phyloP scores from a whole-genome alignment of 108 stramenopile genomes.

The Cyclotella choctawhatcheeana region DNA sequence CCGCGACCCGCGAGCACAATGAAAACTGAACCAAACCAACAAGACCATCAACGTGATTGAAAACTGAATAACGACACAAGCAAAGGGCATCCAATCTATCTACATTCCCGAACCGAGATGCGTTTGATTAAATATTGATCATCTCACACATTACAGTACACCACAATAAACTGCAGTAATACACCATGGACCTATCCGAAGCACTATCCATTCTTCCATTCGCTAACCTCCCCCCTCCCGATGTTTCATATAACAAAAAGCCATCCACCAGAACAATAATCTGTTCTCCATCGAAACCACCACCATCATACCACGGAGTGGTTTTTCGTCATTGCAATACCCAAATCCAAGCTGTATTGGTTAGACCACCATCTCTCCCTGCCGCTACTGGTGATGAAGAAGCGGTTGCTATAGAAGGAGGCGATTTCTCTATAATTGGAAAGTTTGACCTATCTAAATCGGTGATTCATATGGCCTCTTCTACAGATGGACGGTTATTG shows the following conservation, averaged over 20 bases:
- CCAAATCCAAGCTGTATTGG: neutral
- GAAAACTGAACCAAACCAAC: too few species aligned
- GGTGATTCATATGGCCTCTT: neutral
- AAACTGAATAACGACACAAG: too few species aligned
- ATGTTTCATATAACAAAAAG: neutral
- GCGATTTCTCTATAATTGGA: neutral
- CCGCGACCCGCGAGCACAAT: too few species aligned
- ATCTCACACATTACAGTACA: neutral
- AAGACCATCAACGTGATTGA: too few species aligned
- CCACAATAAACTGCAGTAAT: neutral
- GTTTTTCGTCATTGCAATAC: neutral
- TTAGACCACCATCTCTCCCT: neutral
- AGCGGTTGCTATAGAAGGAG: neutral
- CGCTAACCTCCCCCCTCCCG: constrained; percentile 3
- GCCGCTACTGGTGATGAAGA: neutral
- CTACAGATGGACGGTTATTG: neutral
- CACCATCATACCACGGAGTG: neutral
- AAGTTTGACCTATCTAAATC: neutral
- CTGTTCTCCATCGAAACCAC: constrained; percentile 1
- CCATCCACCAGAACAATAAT: neutral
- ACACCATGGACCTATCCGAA: constrained; percentile 11
- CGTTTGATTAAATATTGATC: neutral
- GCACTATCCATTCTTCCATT: neutral
- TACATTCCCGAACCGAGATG: too few species aligned
- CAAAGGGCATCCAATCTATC: neutral